Evolutionary conservation across 2,329 filamentous ascomycete genomes (phyloP).

Genomic region (Ophiocordyceps camponoti-floridani): DNA sequence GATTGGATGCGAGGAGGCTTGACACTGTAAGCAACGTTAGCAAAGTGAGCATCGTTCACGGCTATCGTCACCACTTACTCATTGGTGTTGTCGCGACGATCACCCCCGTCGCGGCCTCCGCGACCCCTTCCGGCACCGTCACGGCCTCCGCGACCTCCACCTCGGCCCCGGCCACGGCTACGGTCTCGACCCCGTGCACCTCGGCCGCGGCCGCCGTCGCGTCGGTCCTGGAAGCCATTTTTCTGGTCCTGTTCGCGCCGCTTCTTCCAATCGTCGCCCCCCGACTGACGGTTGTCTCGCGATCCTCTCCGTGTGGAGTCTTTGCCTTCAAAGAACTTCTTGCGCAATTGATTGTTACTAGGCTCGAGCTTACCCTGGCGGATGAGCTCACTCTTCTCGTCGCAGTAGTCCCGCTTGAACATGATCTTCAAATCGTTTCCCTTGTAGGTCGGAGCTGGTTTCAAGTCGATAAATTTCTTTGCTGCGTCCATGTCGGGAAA

Average conservation of each 20-base stretch:
- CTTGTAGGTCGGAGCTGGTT: slow-evolving; percentile 73
- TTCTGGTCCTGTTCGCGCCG: slow-evolving; percentile 44
- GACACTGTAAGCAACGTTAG: slow-evolving; percentile 6
- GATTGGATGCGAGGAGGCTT: slow-evolving; percentile 22
- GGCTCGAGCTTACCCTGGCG: slow-evolving; percentile 50
- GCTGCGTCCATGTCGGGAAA: slow-evolving; percentile 66
- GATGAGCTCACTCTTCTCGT: slow-evolving; percentile 59
- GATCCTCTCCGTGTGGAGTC: slow-evolving; percentile 13
- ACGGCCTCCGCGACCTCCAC: slow-evolving; percentile 17
- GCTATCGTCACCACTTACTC: slow-evolving; percentile 9
- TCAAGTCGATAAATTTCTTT: slow-evolving; percentile 61
- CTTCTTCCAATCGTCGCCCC: slow-evolving; percentile 43
- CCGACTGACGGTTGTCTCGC: slow-evolving; percentile 17
- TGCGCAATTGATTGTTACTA: slow-evolving; percentile 19
- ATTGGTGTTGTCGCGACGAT: slow-evolving; percentile 12
- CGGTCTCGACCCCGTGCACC: slow-evolving; percentile 23
- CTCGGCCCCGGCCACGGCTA: slow-evolving; percentile 19
- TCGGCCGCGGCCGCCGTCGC: slow-evolving; percentile 22
- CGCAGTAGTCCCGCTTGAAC: slow-evolving; percentile 75
- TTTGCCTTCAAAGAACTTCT: slow-evolving; percentile 31
- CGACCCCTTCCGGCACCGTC: slow-evolving; percentile 14
- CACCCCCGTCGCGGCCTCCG: slow-evolving; percentile 3
- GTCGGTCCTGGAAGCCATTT: slow-evolving; percentile 34
- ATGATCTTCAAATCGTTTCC: slow-evolving; percentile 64
- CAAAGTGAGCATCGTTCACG: not conserved